Evolutionary conservation across 176 grass and related monocot species (phyloP), one percentile per base, ranked within the genome.

Genomic region (Saccharum officinarum): DNA sequence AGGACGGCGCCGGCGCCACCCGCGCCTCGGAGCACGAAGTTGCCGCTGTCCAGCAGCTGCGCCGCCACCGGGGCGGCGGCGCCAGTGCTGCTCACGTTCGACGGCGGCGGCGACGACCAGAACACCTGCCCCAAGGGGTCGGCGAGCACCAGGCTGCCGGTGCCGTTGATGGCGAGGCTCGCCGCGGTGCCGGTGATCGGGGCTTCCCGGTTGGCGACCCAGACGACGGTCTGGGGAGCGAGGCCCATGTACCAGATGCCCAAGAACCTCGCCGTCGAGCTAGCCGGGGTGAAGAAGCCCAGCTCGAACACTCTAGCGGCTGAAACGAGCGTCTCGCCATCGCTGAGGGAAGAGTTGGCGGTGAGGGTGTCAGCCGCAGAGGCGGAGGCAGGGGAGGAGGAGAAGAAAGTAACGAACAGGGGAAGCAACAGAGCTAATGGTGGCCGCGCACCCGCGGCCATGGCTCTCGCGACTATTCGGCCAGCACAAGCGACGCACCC

Each of bases 211-310:
- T 97, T 97, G 17, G 90, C 95, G 26, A 97, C 88, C 94, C 94
- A 97, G n/a, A 94, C 94, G 15, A 87, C 79, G 57, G 92, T 97
- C 17, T 40, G 52, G 20, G 80, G 70, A 1, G 49, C 1, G 54
- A 97, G 83, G 34, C 18, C 30, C 44, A 76, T 75, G 86, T 89
- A 97, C 94, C 94, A 97, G 71, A 97, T 91, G 75, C 92, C 92
- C 63, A 97, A 9, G 78, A 88, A 97, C 74, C 67, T 89, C 18
- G 69, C 61, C 55, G 41, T 71, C 18, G 87, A 82, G 50, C 10
- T 14, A 0, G 41, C 46, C 5, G 89, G 57, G n/a, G 77, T 33
- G 68, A 98, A 95, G 91, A 98, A 95, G 15, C 95, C 95, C 3
- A 98, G 89, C 52, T 82, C 75, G 76, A 93, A 98, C 8, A 55